Conservation (phyloP, 2,329 filamentous ascomycete species). For the Xylariaceae sp. region DNA sequence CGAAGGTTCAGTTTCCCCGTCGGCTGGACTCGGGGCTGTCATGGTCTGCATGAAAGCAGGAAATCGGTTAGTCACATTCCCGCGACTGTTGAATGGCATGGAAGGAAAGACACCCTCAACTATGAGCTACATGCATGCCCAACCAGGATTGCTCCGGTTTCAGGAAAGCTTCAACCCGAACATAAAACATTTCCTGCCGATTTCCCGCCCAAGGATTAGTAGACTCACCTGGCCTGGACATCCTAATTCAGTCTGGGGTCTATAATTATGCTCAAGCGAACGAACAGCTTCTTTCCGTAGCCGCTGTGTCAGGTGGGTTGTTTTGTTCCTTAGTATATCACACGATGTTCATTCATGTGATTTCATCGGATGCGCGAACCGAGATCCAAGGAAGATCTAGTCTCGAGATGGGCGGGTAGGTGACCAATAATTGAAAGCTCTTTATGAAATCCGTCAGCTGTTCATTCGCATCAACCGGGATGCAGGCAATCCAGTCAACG, state of each 20-base stretch:
- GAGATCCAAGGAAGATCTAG: neutral
- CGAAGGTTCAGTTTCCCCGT: slow-evolving; percentile 28
- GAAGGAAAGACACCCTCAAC: slow-evolving; percentile 3
- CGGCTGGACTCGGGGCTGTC: slow-evolving; percentile 28
- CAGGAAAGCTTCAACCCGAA: neutral
- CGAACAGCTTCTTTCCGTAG: neutral
- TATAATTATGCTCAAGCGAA: neutral
- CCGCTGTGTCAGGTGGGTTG: neutral
- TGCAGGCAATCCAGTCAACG: slow-evolving; percentile 4
- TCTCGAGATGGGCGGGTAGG: neutral
- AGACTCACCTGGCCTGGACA: slow-evolving; percentile 15
- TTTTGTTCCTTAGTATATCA: neutral
- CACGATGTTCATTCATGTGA: neutral
- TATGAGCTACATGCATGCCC: neutral
- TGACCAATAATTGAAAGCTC: neutral
- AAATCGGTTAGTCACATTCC: slow-evolving; percentile 24
- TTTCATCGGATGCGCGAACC: neutral
- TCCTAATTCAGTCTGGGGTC: slow-evolving; percentile 9
- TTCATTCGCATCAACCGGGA: neutral
- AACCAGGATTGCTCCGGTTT: neutral
- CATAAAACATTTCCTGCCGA: neutral
- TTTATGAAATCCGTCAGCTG: neutral
- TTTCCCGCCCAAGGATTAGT: neutral
- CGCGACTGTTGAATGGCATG: slow-evolving; percentile 1
- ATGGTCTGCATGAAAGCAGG: slow-evolving; percentile 25